phyloP scores from a whole-genome alignment of 2,329 filamentous ascomycete genomes.

The Colletotrichum sp. region DNA sequence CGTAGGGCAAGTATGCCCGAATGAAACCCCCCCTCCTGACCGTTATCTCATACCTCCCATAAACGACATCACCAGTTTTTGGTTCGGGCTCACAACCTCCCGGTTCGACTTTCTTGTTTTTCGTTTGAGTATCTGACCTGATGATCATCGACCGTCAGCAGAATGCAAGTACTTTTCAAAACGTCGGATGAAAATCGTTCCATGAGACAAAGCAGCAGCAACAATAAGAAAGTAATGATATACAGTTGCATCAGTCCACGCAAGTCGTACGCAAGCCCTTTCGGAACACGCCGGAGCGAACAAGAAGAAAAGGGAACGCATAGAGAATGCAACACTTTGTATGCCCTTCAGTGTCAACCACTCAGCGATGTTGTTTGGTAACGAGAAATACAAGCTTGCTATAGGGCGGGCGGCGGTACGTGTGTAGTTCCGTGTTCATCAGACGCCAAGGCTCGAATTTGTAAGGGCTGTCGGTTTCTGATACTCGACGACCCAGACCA shows the following conservation, averaged over 20 bases:
- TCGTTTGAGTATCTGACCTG: not conserved
- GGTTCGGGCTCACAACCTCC: not conserved
- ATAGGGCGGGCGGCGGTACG: not conserved
- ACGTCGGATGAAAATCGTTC: conserved; percentile 1
- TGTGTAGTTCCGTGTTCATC: not conserved
- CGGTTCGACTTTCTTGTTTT: conserved; percentile 18
- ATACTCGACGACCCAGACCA: not conserved
- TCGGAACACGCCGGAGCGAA: not conserved
- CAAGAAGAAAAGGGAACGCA: not conserved
- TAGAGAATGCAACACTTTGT: not conserved
- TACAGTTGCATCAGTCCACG: not conserved
- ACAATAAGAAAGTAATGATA: not conserved
- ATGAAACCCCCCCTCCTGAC: not conserved
- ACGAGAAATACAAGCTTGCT: not conserved
- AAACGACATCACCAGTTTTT: not conserved
- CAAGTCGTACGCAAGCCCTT: not conserved
- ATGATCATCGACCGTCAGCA: not conserved
- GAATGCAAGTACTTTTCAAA: not conserved
- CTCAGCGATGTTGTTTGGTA: not conserved
- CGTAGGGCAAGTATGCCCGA: not conserved
- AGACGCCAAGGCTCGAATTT: conserved; percentile 16
- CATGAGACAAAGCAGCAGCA: not conserved
- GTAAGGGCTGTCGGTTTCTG: not conserved
- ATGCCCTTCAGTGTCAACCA: too few species aligned
- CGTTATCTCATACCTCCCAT: not conserved